These are phyloP conservation scores for Telfairia occidentalis DNA, from an alignment of 331 rosid species.

Conservation along the genomic window DNA sequence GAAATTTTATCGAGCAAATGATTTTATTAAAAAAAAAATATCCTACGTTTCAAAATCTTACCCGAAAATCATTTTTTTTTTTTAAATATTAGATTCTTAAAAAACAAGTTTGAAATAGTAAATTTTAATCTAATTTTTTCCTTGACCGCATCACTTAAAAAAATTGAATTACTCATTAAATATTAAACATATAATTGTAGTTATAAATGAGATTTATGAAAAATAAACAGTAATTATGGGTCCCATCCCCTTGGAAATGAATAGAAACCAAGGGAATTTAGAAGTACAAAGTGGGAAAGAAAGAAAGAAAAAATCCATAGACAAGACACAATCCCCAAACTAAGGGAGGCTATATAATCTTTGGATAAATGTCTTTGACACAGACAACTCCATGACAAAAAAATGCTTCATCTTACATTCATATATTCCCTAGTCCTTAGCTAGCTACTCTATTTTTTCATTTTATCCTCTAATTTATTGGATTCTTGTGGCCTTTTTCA, in stretches of 20 bases:
- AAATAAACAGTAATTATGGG: not conserved
- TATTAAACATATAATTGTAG: too few species aligned
- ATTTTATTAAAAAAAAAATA: too few species aligned
- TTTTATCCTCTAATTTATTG: not conserved
- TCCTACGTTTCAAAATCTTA: too few species aligned
- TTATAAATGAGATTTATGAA: too few species aligned
- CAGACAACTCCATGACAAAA: constrained; percentile 10
- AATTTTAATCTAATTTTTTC: too few species aligned
- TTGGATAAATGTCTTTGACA: not conserved
- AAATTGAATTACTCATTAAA: too few species aligned
- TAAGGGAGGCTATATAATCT: not conserved
- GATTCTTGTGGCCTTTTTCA: not conserved
- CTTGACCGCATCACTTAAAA: too few species aligned
- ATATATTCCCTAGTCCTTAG: not conserved
- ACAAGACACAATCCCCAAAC: constrained; percentile 9
- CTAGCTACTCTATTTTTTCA: not conserved
- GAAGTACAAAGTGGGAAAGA: not conserved
- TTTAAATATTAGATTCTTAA: too few species aligned
- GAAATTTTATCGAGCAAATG: too few species aligned
- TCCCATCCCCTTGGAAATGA: not conserved
- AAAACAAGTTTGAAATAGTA: too few species aligned
- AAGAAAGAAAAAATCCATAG: not conserved
- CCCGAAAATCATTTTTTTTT: too few species aligned
- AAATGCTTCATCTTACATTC: not conserved
- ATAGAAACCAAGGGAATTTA: not conserved